Evolutionary conservation across 805 yeast genomes (phyloP).

Genomic region (Pichia thaimueangensis): DNA sequence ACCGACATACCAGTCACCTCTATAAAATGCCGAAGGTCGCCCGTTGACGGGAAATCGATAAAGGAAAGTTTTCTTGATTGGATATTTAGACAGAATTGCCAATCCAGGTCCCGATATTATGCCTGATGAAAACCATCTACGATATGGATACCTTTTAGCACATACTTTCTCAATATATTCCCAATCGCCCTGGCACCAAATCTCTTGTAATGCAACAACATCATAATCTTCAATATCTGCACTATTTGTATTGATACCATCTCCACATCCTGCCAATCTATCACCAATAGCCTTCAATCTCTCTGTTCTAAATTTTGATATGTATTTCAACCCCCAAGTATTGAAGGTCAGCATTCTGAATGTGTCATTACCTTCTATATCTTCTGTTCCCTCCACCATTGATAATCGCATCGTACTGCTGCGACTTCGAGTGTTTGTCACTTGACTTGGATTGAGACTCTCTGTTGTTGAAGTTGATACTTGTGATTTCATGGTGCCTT

Average conservation of each 20-base stretch:
- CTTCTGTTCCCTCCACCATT: not conserved
- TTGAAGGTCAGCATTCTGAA: constrained; percentile 61
- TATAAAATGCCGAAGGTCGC: constrained; percentile 82
- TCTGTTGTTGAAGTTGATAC: no score
- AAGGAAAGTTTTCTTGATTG: constrained; percentile 72
- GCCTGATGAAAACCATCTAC: constrained; percentile 73
- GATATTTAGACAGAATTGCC: constrained; percentile 75
- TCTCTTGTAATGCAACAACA: constrained; percentile 87
- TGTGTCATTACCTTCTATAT: constrained; percentile 6
- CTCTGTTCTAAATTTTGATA: constrained; percentile 61
- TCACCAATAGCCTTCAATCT: constrained; percentile 73
- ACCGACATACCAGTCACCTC: constrained; percentile 98
- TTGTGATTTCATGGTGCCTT: no score
- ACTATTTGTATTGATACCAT: no score
- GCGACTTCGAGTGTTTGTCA: no score
- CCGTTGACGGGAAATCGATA: constrained; percentile 91
- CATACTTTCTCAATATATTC: constrained; percentile 47
- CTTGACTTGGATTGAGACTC: no score
- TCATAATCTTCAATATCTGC: constrained; percentile 52
- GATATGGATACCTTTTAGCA: constrained; percentile 46
- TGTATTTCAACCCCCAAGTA: constrained; percentile 85
- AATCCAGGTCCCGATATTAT: constrained; percentile 91
- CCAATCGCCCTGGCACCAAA: constrained; percentile 90
- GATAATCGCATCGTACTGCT: no score
- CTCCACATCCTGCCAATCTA: constrained; percentile 36